Base-by-base conservation (phyloP, 352 stramenopile genomes). In the Phytophthora pistaciae region DNA sequence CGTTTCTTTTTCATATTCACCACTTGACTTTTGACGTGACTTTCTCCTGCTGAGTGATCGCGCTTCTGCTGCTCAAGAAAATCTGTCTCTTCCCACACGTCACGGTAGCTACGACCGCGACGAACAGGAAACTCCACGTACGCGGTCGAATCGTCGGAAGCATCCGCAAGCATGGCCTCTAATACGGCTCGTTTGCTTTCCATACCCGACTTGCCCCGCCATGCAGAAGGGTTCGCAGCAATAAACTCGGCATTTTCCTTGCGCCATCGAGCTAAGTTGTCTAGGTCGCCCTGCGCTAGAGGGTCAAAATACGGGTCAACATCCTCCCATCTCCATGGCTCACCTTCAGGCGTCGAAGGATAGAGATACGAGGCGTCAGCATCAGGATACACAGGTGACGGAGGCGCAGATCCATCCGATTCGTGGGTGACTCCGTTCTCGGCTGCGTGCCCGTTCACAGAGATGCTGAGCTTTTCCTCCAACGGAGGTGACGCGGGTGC, bases 41-140 rank as follows among this genome's bases (percentile, higher is more conserved):
- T 72, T 64, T 78, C 69, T 57, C 60, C 65, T 8, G 40, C 20
- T 75, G 10, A 77, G 57, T 38, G 81, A 71, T 84, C 78, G 55
- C 63, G 66, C 42, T 69, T 75, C 74, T 79, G 57, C 10, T 70
- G 61, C 31, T 46, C 57, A 53, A 94, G 53, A 74, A 86, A 93
- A 38, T 94, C 86, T 18, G 75, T 76, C 73, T 96, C 90, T 44
- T 91, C 84, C 90, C 90, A 96, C 59, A 87, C 66, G 31, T 96
- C 90, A 20, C 75, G 83, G 60, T 95, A 96, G 29, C 56, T 84
- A 36, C 88, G 86, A 7, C 90, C 90, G 23, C 90, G 78, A 25
- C 76, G 78, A 55, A 85, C 40, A 6, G 75, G 54, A 0, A 76
- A 74, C 2, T 74, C 56, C n/a, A 90, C 66, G 38, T 75, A 65